Conservation (phyloP, 2,329 filamentous ascomycete genomes). For the Cryphonectria parasitica region DNA sequence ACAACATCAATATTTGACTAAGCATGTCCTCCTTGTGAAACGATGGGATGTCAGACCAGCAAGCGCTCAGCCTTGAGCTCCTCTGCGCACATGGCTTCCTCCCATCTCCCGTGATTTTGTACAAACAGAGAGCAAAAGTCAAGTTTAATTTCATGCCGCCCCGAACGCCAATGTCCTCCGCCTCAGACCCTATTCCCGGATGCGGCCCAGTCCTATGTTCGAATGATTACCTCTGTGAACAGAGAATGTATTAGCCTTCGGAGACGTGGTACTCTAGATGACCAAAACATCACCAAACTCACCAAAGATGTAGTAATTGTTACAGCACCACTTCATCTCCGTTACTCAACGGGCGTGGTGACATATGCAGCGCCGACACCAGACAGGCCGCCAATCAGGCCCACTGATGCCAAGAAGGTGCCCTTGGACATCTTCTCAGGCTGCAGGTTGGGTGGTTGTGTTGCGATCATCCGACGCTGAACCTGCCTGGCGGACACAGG, state of each 20-base stretch:
- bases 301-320: not conserved
- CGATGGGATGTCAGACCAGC: not conserved
- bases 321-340: not conserved
- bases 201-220: not conserved
- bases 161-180: not conserved
- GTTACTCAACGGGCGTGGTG: conserved; percentile 6
- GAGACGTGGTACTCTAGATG: not conserved
- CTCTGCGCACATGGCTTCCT: not conserved
- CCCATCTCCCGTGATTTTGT: not conserved
- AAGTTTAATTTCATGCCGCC: not conserved
- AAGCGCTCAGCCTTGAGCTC: too few species aligned
- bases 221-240: not conserved
- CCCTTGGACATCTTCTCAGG: conserved; percentile 14
- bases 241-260: not conserved
- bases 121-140: not conserved
- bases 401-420: conserved; percentile 3
- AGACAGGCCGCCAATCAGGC: conserved; percentile 2
- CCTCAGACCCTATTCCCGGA: not conserved
- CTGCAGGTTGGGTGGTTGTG: not conserved
- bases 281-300: not conserved
- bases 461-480: conserved; percentile 9
- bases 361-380: conserved; percentile 15
- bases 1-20: not conserved
- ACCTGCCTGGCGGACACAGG: not conserved
- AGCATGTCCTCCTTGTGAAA: not conserved